These are phyloP conservation scores for Escallonia rubra DNA, from an alignment of 129 eudicot species.

Conservation along the genomic window DNA sequence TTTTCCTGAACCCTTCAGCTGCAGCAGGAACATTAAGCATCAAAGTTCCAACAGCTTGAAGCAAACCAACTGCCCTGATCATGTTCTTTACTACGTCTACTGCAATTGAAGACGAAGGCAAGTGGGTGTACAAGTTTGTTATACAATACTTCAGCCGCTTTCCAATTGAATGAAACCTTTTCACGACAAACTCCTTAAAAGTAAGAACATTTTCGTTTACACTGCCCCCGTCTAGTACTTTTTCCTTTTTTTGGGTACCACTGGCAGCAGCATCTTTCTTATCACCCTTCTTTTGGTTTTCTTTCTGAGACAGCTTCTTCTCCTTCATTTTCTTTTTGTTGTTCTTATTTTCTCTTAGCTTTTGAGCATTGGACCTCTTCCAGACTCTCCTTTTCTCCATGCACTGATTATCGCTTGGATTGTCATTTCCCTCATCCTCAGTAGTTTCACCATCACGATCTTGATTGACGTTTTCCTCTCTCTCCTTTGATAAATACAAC, in stretches of 20 bases:
- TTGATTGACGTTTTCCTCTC: conserved; percentile 4
- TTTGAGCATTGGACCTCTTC: conserved; percentile 14
- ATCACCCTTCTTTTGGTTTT: background rate
- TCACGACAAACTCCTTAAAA: conserved; percentile 25
- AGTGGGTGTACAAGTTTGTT: conserved; percentile 45
- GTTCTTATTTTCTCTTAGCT: conserved; percentile 4
- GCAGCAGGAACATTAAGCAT: background rate
- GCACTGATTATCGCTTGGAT: background rate
- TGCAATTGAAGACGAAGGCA: conserved; percentile 45
- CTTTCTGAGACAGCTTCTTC: background rate
- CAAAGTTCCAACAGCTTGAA: conserved; percentile 10
- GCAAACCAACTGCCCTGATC: conserved; percentile 17
- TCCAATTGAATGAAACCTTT: conserved; percentile 18
- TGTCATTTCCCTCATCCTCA: background rate
- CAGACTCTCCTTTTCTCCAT: conserved; percentile 5
- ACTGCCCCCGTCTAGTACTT: background rate
- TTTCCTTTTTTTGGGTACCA: no score
- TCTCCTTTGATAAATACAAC: conserved; percentile 15
- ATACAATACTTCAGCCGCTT: conserved; percentile 21
- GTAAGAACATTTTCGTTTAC: conserved; percentile 6
- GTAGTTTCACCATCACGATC: background rate
- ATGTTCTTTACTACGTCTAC: conserved; percentile 25
- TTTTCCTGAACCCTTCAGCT: conserved; percentile 10
- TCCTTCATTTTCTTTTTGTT: background rate
- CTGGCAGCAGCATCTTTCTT: background rate